phyloP scores from a whole-genome alignment of 2,329 filamentous ascomycete species.

The Cladosporium austrohemisphaericum region DNA sequence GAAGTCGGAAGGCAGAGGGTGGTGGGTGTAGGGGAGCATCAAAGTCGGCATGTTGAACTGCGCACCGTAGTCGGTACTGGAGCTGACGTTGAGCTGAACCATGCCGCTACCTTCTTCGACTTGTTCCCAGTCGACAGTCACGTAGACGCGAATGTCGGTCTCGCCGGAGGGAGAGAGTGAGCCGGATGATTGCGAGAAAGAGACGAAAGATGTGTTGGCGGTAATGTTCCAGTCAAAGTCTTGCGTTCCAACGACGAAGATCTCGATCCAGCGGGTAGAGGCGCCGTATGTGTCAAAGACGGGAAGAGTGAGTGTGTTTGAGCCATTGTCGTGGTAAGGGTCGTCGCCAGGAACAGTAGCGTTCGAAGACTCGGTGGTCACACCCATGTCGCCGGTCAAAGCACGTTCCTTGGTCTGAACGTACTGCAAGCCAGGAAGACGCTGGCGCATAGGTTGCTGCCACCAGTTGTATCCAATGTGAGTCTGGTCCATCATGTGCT shows the following conservation, averaged over 20 bases:
- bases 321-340: slow-evolving; percentile 53
- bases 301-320: slow-evolving; percentile 52
- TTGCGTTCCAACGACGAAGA: slow-evolving; percentile 57
- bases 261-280: slow-evolving; percentile 56
- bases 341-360: slow-evolving; percentile 66
- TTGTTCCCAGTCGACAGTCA: slow-evolving; percentile 55
- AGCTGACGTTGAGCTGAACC: slow-evolving; percentile 51
- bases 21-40: slow-evolving; percentile 53
- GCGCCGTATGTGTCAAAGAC: slow-evolving; percentile 58
- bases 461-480: slow-evolving; percentile 51
- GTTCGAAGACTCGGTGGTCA: slow-evolving; percentile 63
- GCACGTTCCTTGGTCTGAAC: slow-evolving; percentile 57
- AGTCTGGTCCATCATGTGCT: slow-evolving; percentile 50
- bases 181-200: slow-evolving; percentile 49
- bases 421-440: slow-evolving; percentile 58
- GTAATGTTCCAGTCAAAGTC: slow-evolving; percentile 53
- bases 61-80: slow-evolving; percentile 47
- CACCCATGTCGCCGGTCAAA: slow-evolving; percentile 60
- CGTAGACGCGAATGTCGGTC: slow-evolving; percentile 51
- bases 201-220: slow-evolving; percentile 48
- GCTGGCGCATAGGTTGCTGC: slow-evolving; percentile 72
- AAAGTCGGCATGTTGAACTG: slow-evolving; percentile 43
- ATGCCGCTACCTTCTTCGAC: slow-evolving; percentile 38
- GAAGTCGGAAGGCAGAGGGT: slow-evolving; percentile 50
- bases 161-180: slow-evolving; percentile 44